Conservation (phyloP, 495 filamentous ascomycete species). For the Penicillium desertorum region DNA sequence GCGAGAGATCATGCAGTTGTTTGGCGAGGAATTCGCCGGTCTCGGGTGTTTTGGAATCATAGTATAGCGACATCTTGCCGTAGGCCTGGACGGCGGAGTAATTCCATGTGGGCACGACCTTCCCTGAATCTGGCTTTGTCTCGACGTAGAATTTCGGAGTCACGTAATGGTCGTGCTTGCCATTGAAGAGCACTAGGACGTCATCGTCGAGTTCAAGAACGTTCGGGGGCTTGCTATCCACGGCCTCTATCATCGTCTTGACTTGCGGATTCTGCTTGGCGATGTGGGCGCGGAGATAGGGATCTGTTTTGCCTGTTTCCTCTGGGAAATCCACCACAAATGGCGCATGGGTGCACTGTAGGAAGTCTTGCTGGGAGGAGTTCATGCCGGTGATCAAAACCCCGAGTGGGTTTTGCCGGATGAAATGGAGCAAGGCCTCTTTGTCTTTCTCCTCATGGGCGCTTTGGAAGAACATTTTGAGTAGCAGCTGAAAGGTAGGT, state of each 20-base stretch:
- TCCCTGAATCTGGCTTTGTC: constrained; percentile 53
- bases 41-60: constrained; percentile 32
- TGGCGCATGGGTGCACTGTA: constrained; percentile 50
- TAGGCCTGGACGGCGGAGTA: constrained; percentile 53
- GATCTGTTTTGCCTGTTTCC: background rate
- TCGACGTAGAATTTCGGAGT: constrained; percentile 54
- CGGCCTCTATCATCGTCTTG: constrained; percentile 45
- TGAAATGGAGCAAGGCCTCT: constrained; percentile 39
- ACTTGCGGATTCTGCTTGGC: constrained; percentile 49
- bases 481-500: background rate
- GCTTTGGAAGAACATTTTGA: constrained; percentile 44
- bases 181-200: constrained; percentile 51
- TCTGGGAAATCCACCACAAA: constrained; percentile 42
- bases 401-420: constrained; percentile 48
- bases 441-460: constrained; percentile 42
- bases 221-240: constrained; percentile 1
- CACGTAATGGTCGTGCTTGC: constrained; percentile 47
- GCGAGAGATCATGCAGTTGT: constrained; percentile 42
- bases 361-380: constrained; percentile 35
- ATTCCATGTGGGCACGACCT: constrained; percentile 57
- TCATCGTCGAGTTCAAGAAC: constrained; percentile 36
- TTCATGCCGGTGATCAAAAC: constrained; percentile 47
- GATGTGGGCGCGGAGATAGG: constrained; percentile 43
- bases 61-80: constrained; percentile 42
- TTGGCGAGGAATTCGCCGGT: constrained; percentile 38